Evolutionary conservation across 331 rosid species (phyloP).

Genomic region (Malus hybrid): DNA sequence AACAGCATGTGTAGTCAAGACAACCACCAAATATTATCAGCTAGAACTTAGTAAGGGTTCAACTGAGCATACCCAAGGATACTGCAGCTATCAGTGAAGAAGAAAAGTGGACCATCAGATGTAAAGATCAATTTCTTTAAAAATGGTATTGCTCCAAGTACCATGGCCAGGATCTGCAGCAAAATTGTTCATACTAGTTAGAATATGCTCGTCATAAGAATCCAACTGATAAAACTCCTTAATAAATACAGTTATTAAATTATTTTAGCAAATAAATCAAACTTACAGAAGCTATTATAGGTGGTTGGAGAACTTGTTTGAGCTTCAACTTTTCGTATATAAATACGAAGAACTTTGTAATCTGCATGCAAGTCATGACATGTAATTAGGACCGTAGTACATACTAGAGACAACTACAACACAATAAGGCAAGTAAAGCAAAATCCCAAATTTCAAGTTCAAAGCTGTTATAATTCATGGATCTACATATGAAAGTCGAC

Average conservation of each 20-base stretch:
- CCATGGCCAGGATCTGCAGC: slow-evolving; percentile 87
- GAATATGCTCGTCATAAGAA: background rate
- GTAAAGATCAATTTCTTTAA: slow-evolving; percentile 63
- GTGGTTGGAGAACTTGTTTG: slow-evolving; percentile 86
- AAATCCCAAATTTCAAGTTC: background rate
- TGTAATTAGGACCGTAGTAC: slow-evolving; percentile 7
- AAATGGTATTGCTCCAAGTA: slow-evolving; percentile 67
- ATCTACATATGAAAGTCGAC: background rate
- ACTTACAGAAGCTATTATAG: slow-evolving; percentile 95
- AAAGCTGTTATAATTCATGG: background rate
- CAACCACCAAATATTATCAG: slow-evolving; percentile 5
- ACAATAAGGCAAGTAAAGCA: background rate
- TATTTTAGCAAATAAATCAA: background rate
- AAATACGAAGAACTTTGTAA: slow-evolving; percentile 24
- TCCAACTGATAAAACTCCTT: background rate
- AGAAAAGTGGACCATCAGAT: slow-evolving; percentile 73
- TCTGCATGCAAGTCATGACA: slow-evolving; percentile 45
- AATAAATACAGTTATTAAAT: background rate
- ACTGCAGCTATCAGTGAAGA: slow-evolving; percentile 96
- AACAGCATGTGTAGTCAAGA: slow-evolving; percentile 1
- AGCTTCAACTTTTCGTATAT: slow-evolving; percentile 79
- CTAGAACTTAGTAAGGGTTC: background rate
- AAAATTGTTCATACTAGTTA: slow-evolving; percentile 1
- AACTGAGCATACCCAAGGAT: slow-evolving; percentile 78
- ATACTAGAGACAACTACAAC: background rate